Base-by-base conservation (phyloP, 257 asterid genomes). In the Plantago elongata region DNA sequence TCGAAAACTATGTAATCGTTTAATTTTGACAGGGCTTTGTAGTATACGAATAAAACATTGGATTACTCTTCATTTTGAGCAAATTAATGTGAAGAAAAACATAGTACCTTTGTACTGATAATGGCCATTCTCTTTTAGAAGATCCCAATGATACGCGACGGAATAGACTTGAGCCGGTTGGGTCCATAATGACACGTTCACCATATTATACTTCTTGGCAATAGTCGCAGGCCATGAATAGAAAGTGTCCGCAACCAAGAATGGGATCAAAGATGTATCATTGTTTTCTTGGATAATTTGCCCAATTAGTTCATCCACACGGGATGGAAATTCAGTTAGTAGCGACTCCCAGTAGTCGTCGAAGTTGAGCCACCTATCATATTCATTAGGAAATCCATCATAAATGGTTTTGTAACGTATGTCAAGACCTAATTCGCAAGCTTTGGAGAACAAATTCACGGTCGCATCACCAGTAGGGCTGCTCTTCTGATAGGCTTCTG, bases 321-420 rank as follows among this genome's bases (percentile, higher is more conserved):
- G 51, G 7, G 46, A 14, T 0, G 86, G 74, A 30, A 78, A 80
- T 49, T 62, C 69, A 3, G 37, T 56, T 22, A 78, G 2, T 14
- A 80, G 5, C 13, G 61, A 49, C 27, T 72, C 78, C 78, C 79
- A 75, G 59, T 57, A 82, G 64, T 70, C 73, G 46, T 61, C 18
- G 7, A 63, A 34, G 72, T 82, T 80, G 12, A 45, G 13, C 7
- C 50, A 49, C 2, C 89, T 54, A 56, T 85, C 81, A 27, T 58
- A 80, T 0, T 66, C 80, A 13, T 62, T 11, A 0, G 87, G 81
- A 13, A 79, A 70, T 1, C 85, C 85, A 30, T 80, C 89, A 4
- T 52, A 15, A 9, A 80, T 74, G 0, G 83, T 82, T 13, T 17
- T 46, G 74, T 80, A 80, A 3, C 82, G 74, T 0, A 85, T 75